Evolutionary conservation across 208 protist species (phyloP).

Genomic region (Acanthamoeba royreba): DNA sequence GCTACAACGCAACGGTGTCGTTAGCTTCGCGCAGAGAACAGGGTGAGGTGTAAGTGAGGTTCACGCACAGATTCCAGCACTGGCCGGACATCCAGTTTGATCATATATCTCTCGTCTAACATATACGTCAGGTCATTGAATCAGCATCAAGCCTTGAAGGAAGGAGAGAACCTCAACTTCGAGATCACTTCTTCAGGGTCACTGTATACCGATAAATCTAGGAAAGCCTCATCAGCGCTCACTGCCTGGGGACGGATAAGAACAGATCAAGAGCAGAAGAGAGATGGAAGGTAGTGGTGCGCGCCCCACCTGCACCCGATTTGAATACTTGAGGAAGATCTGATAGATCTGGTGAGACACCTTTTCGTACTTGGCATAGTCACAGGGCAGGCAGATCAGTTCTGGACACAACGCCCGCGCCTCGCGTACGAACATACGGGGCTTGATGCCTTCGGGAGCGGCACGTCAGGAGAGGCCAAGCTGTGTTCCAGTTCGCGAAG

Average conservation of each 20-base stretch:
- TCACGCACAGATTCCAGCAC: background rate
- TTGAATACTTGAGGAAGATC: conserved; percentile 36
- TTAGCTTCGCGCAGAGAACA: background rate
- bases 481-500: too few species aligned
- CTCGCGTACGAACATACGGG: conserved; percentile 16
- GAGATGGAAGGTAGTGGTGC: background rate
- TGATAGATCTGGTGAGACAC: conserved; percentile 43
- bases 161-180: background rate
- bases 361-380: conserved; percentile 33
- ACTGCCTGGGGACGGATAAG: background rate
- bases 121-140: background rate
- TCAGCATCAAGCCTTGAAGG: background rate
- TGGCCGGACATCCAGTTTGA: conserved; percentile 5
- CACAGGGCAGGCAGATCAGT: background rate
- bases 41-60: background rate
- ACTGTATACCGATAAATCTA: background rate
- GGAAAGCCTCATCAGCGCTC: conserved; percentile 29
- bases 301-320: background rate
- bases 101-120: background rate
- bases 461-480: background rate
- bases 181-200: background rate
- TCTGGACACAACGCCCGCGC: conserved; percentile 18
- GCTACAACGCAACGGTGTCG: background rate
- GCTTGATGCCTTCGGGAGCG: background rate
- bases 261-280: background rate